These are phyloP conservation scores for Tephrocybe rancida DNA, from an alignment of 768 basidiomycete species.

Conservation along the genomic window DNA sequence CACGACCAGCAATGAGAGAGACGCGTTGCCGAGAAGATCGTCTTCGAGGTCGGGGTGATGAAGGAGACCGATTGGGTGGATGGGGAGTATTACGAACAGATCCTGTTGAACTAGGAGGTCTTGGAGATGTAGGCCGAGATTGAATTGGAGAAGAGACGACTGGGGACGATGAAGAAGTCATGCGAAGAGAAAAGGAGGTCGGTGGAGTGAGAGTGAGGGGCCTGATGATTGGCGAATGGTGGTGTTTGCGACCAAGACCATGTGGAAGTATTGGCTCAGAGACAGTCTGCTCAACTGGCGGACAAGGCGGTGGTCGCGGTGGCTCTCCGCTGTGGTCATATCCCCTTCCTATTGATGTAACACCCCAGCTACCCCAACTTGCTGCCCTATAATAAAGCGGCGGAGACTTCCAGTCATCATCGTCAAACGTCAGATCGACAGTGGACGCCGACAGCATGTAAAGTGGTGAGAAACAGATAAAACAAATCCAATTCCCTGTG, in stretches of 20 bases:
- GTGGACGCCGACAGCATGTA: conserved; percentile 64
- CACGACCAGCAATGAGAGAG: conserved; percentile 80
- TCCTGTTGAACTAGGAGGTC: conserved; percentile 20
- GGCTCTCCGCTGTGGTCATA: conserved; percentile 44
- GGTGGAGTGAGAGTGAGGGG: conserved; percentile 18
- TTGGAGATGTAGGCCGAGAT: conserved; percentile 35
- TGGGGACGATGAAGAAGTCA: conserved; percentile 28
- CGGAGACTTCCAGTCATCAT: conserved; percentile 67
- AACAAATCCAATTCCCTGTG: conserved; percentile 3
- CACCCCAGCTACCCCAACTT: conserved; percentile 81
- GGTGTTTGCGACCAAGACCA: conserved; percentile 33
- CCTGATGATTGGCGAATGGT: conserved; percentile 32
- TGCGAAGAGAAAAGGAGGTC: conserved; percentile 24
- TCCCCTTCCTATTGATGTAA: conserved; percentile 82
- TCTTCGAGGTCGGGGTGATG: conserved; percentile 66
- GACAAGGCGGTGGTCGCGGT: conserved; percentile 13
- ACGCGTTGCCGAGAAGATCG: conserved; percentile 86
- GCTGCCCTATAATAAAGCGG: conserved; percentile 60
- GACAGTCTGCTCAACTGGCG: conserved; percentile 19
- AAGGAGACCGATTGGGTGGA: conserved; percentile 50
- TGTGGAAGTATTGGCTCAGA: conserved; percentile 24
- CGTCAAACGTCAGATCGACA: conserved; percentile 67
- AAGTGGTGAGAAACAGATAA: conserved; percentile 7
- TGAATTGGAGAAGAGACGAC: conserved; percentile 36
- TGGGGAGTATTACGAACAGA: conserved; percentile 28